Base-by-base conservation (phyloP, 2,329 filamentous ascomycete genomes). In the Epichloe typhina region DNA sequence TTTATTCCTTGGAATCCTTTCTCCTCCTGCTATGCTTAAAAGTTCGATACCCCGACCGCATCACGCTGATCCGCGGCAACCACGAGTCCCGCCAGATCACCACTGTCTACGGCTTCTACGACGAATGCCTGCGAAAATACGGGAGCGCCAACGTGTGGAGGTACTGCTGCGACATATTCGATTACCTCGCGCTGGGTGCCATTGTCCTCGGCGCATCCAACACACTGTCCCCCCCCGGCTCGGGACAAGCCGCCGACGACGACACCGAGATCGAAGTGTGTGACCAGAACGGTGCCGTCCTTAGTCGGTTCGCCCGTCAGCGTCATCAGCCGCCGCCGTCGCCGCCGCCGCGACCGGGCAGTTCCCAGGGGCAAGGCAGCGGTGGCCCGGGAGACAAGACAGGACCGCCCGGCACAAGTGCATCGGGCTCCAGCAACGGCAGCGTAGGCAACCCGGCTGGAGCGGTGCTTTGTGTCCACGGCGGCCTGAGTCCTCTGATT, bases 11-110 rank as follows among this genome's bases (percentile, higher is more conserved):
- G 59, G 91, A 98, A 71, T 93, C 90, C 4, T 96, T 98, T 65
- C 83, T 96, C 54, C 86, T 98, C 50, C 83, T 98, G 11, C 80
- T 98, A 49, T 95, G 89, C 64, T 82, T 97, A 61, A 97, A 97
- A 76, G 91, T 97, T 54, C 86, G 91, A 65, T 97, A 97, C 65
- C 93, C 91, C 49, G 89, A 97, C 68, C 88, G 93, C 59, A 96
- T 97, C 73, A 97, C 93, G 4, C 78, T 97, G 41, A 95, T 97
- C 62, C 80, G 91, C 56, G 91, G 91, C 56, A 95, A 95, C 66
- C 89, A 95, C 72, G 91, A 97, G 69, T 96, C 90, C 43, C 82
- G 91, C 53, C 91, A 97, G 67, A 97, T 97, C 57, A 97, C 91
- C 21, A 95, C 88, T 5, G 91, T 97, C 13, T 97, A 97, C 66